phyloP scores from a whole-genome alignment of 2,329 filamentous ascomycete species.

The Neonectria neomacrospora region DNA sequence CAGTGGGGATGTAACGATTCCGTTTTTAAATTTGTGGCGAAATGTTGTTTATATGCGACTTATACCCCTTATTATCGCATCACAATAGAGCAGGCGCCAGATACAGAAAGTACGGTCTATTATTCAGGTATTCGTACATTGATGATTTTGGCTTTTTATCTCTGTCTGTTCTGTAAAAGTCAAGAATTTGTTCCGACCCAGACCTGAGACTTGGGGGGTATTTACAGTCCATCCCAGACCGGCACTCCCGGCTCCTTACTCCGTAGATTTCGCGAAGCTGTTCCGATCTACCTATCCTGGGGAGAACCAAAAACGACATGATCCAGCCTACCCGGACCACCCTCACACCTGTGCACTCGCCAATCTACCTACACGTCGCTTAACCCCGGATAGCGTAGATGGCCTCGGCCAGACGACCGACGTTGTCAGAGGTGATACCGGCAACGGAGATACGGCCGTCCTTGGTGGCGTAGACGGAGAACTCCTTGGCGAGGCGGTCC shows the following conservation, averaged over 20 bases:
- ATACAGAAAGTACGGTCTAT: conserved; percentile 24
- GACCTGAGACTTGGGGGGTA: conserved; percentile 42
- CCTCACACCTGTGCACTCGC: conserved; percentile 11
- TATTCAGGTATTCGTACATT: conserved; percentile 42
- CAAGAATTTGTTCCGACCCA: conserved; percentile 23
- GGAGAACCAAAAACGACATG: conserved; percentile 8
- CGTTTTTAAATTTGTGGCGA: not conserved
- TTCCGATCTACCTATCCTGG: conserved; percentile 28
- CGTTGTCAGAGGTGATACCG: conserved; percentile 83
- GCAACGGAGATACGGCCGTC: conserved; percentile 88
- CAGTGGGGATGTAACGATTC: not conserved
- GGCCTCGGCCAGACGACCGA: conserved; percentile 81
- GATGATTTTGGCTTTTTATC: conserved; percentile 23
- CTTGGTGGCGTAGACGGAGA: conserved; percentile 97
- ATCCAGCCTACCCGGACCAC: conserved; percentile 10
- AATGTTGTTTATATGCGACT: conserved; percentile 4
- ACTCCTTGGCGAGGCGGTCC: conserved; percentile 90
- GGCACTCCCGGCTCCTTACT: conserved; percentile 30
- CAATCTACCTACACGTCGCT: conserved; percentile 22
- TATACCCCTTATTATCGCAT: conserved; percentile 14
- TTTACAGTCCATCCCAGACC: conserved; percentile 34
- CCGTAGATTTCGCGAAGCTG: conserved; percentile 20
- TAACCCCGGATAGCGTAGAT: conserved; percentile 86
- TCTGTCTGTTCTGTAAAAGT: conserved; percentile 28
- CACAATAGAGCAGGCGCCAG: conserved; percentile 4